Percentiles rank a stretch among this genome's conserved stretches.
Conservation (phyloP, 1,284 basidiomycete species). For the Puccinia coronata region DNA sequence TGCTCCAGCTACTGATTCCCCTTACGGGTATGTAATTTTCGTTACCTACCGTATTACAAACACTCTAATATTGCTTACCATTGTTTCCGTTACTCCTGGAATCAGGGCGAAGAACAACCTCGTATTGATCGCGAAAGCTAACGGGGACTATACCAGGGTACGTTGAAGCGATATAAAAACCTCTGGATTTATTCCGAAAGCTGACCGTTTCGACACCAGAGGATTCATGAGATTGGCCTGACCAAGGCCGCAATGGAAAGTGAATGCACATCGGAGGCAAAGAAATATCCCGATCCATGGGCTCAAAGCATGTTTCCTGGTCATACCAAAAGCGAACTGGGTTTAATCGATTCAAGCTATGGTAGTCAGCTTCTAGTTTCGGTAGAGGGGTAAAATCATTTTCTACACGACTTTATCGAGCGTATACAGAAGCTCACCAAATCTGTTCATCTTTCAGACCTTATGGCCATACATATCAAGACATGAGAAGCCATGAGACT, state of each 20-base stretch:
- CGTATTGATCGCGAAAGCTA: slow-evolving; percentile 34
- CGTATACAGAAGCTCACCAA: background rate
- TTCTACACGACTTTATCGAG: background rate
- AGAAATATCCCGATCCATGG: background rate
- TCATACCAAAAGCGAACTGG: background rate
- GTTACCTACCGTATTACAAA: background rate
- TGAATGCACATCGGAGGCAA: background rate
- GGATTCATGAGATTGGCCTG: slow-evolving; percentile 42
- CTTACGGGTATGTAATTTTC: slow-evolving; percentile 27
- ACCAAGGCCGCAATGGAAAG: slow-evolving; percentile 41
- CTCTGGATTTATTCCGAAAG: background rate
- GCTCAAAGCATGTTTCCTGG: background rate
- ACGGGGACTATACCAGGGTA: slow-evolving; percentile 46
- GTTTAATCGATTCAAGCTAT: slow-evolving; percentile 3
- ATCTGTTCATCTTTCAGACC: slow-evolving; percentile 28
- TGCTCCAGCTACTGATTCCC: slow-evolving; percentile 38
- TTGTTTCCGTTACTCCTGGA: background rate
- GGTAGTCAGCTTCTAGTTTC: slow-evolving; percentile 39
- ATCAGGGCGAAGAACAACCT: slow-evolving; percentile 30
- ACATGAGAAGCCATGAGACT: slow-evolving; percentile 32
- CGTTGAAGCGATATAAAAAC: background rate
- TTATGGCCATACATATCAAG: slow-evolving; percentile 33
- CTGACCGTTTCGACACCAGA: slow-evolving; percentile 5
- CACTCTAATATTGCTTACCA: background rate
- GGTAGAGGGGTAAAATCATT: slow-evolving; percentile 29